phyloP scores from a whole-genome alignment of 495 filamentous ascomycete species.

The Aspergillus saccharolyticus region DNA sequence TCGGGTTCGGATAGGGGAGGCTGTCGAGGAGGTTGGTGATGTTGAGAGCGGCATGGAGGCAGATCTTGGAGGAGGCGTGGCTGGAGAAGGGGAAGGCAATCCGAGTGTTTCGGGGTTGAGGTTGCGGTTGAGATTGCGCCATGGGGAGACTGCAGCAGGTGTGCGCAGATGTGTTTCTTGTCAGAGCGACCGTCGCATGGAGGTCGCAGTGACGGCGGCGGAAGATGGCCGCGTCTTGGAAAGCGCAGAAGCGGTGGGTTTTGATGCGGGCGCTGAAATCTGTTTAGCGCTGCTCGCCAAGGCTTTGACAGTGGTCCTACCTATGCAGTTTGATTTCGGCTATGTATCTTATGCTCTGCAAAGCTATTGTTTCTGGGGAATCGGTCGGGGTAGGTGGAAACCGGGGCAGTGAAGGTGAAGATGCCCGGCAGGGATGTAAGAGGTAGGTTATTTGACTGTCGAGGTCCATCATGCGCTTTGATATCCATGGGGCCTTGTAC shows the following conservation, averaged over 20 bases:
- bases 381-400: background rate
- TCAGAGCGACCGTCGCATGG: background rate
- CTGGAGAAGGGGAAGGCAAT: conserved; percentile 34
- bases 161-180: background rate
- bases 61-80: conserved; percentile 40
- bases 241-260: conserved; percentile 46
- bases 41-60: conserved; percentile 38
- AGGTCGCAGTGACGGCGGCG: conserved; percentile 1
- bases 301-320: no score
- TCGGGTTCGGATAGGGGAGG: conserved; percentile 30
- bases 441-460: conserved; percentile 24
- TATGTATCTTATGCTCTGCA: conserved; percentile 38
- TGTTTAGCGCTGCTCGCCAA: no score
- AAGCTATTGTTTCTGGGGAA: conserved; percentile 26
- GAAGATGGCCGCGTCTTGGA: conserved; percentile 31
- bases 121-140: background rate
- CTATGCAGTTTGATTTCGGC: conserved; percentile 46
- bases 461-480: conserved; percentile 37
- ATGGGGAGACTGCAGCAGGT: background rate
- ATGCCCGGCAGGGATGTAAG: conserved; percentile 5
- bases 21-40: conserved; percentile 37
- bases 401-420: conserved; percentile 1
- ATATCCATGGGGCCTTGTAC: conserved; percentile 24
- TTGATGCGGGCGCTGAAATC: conserved; percentile 50
- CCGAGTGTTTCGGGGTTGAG: background rate